Base-by-base conservation (phyloP, 306 rosid species). In the Geum urbanum region DNA sequence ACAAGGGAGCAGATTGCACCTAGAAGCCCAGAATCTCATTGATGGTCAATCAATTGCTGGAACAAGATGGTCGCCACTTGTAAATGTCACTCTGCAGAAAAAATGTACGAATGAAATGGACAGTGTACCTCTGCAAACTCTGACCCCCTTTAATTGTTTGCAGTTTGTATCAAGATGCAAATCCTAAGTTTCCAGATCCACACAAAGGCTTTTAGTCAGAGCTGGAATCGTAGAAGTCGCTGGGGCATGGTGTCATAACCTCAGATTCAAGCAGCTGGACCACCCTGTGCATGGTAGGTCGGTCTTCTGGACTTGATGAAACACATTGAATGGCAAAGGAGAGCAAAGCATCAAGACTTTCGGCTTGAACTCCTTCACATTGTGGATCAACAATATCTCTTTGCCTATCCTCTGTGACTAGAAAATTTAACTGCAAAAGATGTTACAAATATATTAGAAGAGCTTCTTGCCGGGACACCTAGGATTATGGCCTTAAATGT, bases 211-310 rank as follows among this genome's bases (percentile, higher is more conserved):
- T 55, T 82, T 74, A 95, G 12, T 94, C 99, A 11, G 96, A 87
- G 81, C 62, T 85, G 63, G 98, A 85, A 76, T 89, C 99, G 24
- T 86, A 95, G 76, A 89, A 95, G 76, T 95, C 97, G 67, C 99
- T 91, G 58, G 95, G 97, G 89, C 97, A 95, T 8, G 97, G 99
- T 63, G 99, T 89, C 89, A 87, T 84, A 72, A 95, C 91, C 82
- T 95, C 99, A 32, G 99, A 83, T 83, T 95, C 99, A 67, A 95
- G 91, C 69, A 91, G 64, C 86, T 95, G 96, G 74, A 91, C 91
- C 59, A 95, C 96, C 75, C 99, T 83, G 70, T 95, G 99, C 99
- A 95, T 95, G 6, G 95, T 89, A 54, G 96, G 99, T 48, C 97
- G 90, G 70, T 91, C 99, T 66, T 91, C 97, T 24, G 99, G 88